Evolutionary conservation across 2,329 filamentous ascomycete genomes (phyloP).

Genomic region (Claviceps spartinae): DNA sequence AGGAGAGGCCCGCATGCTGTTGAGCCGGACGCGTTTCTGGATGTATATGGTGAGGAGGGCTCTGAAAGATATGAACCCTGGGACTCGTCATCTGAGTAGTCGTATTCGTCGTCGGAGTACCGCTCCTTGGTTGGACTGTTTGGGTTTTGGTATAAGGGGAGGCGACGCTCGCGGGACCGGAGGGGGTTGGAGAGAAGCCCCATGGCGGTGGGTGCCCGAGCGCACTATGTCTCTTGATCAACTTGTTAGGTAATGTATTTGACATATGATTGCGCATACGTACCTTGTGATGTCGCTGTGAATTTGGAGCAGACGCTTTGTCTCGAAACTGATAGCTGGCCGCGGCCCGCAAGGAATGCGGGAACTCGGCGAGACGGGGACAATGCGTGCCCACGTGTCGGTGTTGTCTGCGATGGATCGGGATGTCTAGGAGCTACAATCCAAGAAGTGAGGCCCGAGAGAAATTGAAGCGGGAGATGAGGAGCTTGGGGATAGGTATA

Average conservation of each 20-base stretch:
- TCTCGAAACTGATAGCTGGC: background rate
- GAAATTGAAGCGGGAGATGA: background rate
- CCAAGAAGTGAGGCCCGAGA: too few species aligned
- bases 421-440: background rate
- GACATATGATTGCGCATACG: too few species aligned
- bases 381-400: background rate
- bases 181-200: constrained; percentile 34
- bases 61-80: constrained; percentile 19
- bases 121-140: constrained; percentile 33
- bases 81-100: constrained; percentile 32
- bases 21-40: constrained; percentile 37
- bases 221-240: background rate
- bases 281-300: background rate
- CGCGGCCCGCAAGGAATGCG: constrained; percentile 3
- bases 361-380: background rate
- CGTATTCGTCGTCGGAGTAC: constrained; percentile 36
- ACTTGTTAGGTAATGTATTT: background rate
- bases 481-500: background rate
- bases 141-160: constrained; percentile 38
- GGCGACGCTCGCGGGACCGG: constrained; percentile 31
- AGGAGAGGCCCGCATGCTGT: constrained; percentile 30
- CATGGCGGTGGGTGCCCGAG: constrained; percentile 24
- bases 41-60: constrained; percentile 36
- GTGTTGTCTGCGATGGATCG: background rate
- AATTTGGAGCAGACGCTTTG: background rate